Percentiles rank a stretch among this genome's conserved stretches.
Evolutionary conservation across 306 rosid genomes (phyloP).

Genomic region (Quercus aquifolioides): DNA sequence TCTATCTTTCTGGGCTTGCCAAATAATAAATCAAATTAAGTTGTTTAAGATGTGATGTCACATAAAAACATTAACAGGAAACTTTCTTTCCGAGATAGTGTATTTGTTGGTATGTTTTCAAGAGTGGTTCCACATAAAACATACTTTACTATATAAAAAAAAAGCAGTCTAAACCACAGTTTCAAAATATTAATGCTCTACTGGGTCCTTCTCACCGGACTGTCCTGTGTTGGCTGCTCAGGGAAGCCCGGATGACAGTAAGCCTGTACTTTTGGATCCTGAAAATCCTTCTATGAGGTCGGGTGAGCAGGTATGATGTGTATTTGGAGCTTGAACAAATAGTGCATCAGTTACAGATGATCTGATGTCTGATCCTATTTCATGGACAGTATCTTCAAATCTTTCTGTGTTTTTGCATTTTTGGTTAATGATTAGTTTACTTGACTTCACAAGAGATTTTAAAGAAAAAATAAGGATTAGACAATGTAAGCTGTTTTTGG

Average conservation of each 20-base stretch:
- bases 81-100: background rate
- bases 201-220: background rate
- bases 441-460: slow-evolving; percentile 6
- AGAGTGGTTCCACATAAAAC: background rate
- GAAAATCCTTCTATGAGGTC: slow-evolving; percentile 26
- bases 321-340: background rate
- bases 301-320: slow-evolving; percentile 46
- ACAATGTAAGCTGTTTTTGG: background rate
- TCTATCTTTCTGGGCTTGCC: background rate
- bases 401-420: background rate
- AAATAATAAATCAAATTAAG: no score
- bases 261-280: slow-evolving; percentile 39
- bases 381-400: background rate
- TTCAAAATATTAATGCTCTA: background rate
- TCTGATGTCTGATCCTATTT: background rate
- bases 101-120: slow-evolving; percentile 1
- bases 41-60: background rate
- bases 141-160: background rate
- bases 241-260: slow-evolving; percentile 50
- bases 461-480: background rate
- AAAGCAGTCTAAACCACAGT: background rate
- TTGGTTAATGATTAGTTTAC: background rate
- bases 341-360: background rate
- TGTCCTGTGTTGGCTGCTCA: slow-evolving; percentile 14
- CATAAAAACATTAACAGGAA: background rate